A percentile compares a stretch with the other conserved stretches of the same genome.
Conservation (phyloP, 2,329 filamentous ascomycete species). For the Parasarocladium wereldwijsianum region DNA sequence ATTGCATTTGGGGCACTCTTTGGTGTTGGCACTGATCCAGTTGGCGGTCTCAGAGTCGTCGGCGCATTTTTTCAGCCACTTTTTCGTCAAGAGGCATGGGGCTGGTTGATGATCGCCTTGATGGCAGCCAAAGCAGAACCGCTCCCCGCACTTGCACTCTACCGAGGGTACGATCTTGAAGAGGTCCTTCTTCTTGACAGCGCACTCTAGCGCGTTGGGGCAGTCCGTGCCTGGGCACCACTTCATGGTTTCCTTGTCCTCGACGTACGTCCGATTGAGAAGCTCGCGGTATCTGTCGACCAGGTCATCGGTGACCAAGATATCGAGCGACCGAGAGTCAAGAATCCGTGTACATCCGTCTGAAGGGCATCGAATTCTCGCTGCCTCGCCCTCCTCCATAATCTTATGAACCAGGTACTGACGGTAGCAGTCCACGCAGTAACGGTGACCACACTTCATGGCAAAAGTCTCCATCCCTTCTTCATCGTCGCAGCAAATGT, state of each 20-base stretch:
- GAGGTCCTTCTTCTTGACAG: slow-evolving; percentile 76
- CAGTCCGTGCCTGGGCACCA: slow-evolving; percentile 99
- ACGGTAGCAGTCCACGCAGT: slow-evolving; percentile 82
- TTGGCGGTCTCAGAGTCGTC: slow-evolving; percentile 98
- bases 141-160: slow-evolving; percentile 66
- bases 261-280: slow-evolving; percentile 86
- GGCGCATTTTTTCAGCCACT: slow-evolving; percentile 95
- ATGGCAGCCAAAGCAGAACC: slow-evolving; percentile 92
- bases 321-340: slow-evolving; percentile 72
- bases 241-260: slow-evolving; percentile 88
- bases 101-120: slow-evolving; percentile 85
- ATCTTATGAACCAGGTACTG: slow-evolving; percentile 92
- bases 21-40: slow-evolving; percentile 98
- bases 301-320: slow-evolving; percentile 50
- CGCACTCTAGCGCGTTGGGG: slow-evolving; percentile 80
- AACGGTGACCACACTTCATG: slow-evolving; percentile 88
- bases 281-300: slow-evolving; percentile 62
- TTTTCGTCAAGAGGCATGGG: slow-evolving; percentile 80
- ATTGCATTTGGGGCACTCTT: slow-evolving; percentile 90
- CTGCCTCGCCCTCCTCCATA: slow-evolving; percentile 85
- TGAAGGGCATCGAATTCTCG: slow-evolving; percentile 83
- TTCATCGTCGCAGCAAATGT: slow-evolving; percentile 91
- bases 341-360: slow-evolving; percentile 81
- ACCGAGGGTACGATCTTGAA: slow-evolving; percentile 80
- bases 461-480: slow-evolving; percentile 69